Base-by-base conservation (phyloP, 306 rosid genomes). In the Sechiopsis laciniata region DNA sequence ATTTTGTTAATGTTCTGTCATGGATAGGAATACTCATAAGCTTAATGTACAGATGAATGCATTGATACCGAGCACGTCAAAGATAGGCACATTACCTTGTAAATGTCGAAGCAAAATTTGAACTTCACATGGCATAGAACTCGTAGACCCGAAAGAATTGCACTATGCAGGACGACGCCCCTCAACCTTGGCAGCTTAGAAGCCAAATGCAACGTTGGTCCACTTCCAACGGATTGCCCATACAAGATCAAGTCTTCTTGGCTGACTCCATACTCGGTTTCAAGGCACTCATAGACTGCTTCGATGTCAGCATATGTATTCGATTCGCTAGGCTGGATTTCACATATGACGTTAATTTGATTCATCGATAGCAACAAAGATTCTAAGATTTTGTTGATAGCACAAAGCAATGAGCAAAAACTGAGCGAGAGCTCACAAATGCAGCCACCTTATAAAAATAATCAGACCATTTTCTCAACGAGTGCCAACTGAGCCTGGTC, bases 191-290 rank as follows among this genome's bases (percentile, higher is more conserved):
- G 97, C 85, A 95, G 79, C 55, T 91, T 95, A 67, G 99, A 78
- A 15, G 99, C 99, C 91, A 95, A 87, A 76, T 95, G 99, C 76
- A 91, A 78, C 21, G 99, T 95, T 14, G 99, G 97, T 56, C 97
- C 99, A 66, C 97, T 95, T 77, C 99, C 99, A 73, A 95, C 96
- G 8, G 99, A 95, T 76, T 91, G 99, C 53, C 99, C 99, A 40
- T 95, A 95, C 81, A 91, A 87, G 85, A 95, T 89, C 24, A 95
- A 71, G 35, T 95, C 95, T 85, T 95, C 99, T 68, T 95, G 99
- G 87, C 97, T 82, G 57, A 91, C 91, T 76, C 99, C 99, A 71
- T 91, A 95, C 76, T 88, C 83, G 1, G 90, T 88, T 80, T 89
- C 92, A 51, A 95, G 97, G 85, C 97, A 91, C 80, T 88, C 95